Evolutionary conservation across 169 alveolate genomes (phyloP), one percentile per base, ranked within the genome.

Genomic region (Besnoitia besnoiti): DNA sequence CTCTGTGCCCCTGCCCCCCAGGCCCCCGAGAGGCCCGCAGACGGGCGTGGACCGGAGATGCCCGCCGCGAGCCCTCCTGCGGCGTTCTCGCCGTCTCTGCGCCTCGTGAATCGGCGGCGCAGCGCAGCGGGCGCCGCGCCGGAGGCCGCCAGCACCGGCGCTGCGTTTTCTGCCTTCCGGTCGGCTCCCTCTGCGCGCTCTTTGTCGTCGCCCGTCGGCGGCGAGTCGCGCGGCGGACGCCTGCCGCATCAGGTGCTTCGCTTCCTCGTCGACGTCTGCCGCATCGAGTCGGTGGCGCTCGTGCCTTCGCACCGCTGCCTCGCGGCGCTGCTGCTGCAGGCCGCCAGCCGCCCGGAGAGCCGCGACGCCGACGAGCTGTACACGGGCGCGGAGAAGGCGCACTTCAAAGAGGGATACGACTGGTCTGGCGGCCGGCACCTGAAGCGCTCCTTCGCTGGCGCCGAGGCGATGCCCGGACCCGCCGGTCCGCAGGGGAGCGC

Each of bases 381-480:
- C 40, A 40, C 59, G 1, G 30, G 27, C 8, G 87, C 59, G 49
- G 40, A 77, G 33, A 51, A 35, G n/a, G 14, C n/a, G 59, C 40
- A 27, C 40, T 40, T 77, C 55, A 37, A 24, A 24, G 50, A 42
- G 19, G 87, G 87, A 1, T 77, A 77, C 59, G 87, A 77, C 37
- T 77, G 87, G 87, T 19, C 30, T 21, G 40, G 40, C 44, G 87
- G 87, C 33, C 49, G 87, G n/a, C 55, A 40, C 24, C 4, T 77
- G 59, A 77, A 77, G 59, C 87, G 87, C 0, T 40, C 87, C 16
- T 42, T 40, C 35, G 87, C 87, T 10, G 87, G 87, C 16, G 10
- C 87, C 21, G 87, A 77, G 35, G 55, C 87, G n/a, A 37, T 77
- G 87, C 87, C 87, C 59, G 61, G 47, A 39, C 40, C 49, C 40